phyloP scores from a whole-genome alignment of 331 rosid genomes.

The Arachis monticola region DNA sequence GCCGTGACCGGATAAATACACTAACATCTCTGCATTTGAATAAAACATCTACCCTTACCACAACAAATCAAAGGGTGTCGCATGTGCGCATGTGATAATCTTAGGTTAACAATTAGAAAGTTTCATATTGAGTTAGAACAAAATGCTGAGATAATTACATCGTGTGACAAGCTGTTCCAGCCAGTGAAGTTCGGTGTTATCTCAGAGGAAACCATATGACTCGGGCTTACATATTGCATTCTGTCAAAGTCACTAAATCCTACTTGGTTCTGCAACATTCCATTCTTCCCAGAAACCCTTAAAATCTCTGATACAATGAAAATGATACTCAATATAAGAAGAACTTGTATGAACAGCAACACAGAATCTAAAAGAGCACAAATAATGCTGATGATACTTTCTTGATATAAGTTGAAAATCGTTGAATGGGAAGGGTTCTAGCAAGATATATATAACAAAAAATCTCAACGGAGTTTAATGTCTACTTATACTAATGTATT shows the following conservation, averaged over 20 bases:
- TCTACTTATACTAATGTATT: too few relatives aligned
- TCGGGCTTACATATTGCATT: constrained; percentile 62
- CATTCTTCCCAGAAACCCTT: constrained; percentile 72
- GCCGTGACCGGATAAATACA: too few relatives aligned
- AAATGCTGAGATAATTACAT: constrained; percentile 46
- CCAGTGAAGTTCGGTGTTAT: constrained; percentile 51
- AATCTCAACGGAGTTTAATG: too few relatives aligned
- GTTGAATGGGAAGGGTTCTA: constrained; percentile 4
- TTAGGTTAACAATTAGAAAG: too few relatives aligned
- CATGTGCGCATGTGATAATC: too few relatives aligned
- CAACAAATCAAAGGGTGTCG: too few relatives aligned
- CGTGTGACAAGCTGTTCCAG: constrained; percentile 69
- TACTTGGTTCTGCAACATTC: constrained; percentile 68
- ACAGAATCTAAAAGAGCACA: constrained; percentile 22
- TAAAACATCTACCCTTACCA: too few relatives aligned
- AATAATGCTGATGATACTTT: not conserved
- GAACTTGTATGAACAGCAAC: constrained; percentile 16
- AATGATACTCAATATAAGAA: constrained; percentile 31
- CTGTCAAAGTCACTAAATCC: constrained; percentile 67
- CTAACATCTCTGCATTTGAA: too few relatives aligned
- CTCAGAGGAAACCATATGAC: constrained; percentile 62
- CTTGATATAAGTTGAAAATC: constrained; percentile 1
- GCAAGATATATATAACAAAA: not conserved
- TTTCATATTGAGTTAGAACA: not conserved
- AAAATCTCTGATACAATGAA: constrained; percentile 62